Evolutionary conservation across 1,284 basidiomycete species (phyloP).

Genomic region (Leccinum fallax): DNA sequence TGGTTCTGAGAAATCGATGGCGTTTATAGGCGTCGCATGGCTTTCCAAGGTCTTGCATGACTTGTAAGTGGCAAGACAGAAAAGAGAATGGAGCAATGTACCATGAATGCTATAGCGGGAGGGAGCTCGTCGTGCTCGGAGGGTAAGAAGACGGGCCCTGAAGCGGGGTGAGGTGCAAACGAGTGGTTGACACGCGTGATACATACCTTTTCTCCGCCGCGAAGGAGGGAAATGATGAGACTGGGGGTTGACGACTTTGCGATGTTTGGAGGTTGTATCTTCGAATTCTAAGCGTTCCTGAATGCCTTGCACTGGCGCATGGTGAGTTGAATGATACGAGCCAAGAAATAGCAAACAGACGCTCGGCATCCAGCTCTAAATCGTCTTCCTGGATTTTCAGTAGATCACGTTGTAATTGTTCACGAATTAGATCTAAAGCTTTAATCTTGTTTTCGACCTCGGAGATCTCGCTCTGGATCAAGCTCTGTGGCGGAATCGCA

Average conservation of each 20-base stretch:
- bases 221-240: conserved; percentile 59
- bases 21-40: conserved; percentile 82
- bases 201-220: conserved; percentile 71
- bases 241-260: conserved; percentile 36
- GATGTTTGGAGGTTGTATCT: conserved; percentile 45
- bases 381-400: conserved; percentile 93
- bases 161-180: conserved; percentile 16
- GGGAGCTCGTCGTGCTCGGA: conserved; percentile 98
- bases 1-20: conserved; percentile 95
- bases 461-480: conserved; percentile 83
- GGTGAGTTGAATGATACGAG: conserved; percentile 8
- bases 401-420: conserved; percentile 81
- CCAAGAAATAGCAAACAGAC: conserved; percentile 47
- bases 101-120: conserved; percentile 96
- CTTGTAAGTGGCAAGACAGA: conserved; percentile 6
- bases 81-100: conserved; percentile 34
- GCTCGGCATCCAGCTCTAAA: conserved; percentile 92
- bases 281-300: conserved; percentile 80
- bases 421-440: conserved; percentile 79
- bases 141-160: conserved; percentile 92
- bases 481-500: conserved; percentile 52
- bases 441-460: conserved; percentile 91
- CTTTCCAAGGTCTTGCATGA: conserved; percentile 70
- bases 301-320: conserved; percentile 75
- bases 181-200: conserved; percentile 12